Evolutionary conservation across 2,329 filamentous ascomycete genomes (phyloP), one percentile per base, ranked within the genome.

Genomic region (Monilinia fructicola): DNA sequence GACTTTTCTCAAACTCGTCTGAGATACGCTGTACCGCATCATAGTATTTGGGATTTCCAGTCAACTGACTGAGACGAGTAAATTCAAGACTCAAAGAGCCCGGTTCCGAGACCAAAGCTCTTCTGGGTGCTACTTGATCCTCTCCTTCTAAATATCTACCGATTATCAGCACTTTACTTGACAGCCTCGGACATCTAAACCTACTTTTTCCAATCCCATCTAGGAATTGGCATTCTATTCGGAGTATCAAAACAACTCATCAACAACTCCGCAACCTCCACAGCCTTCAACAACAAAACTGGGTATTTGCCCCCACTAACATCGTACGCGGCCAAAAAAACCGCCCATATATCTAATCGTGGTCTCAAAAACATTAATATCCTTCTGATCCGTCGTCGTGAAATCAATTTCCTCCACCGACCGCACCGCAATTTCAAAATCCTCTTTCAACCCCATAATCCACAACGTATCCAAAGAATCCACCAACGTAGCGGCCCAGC

Each of bases 291-390:
- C 40, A 92, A 78, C 31, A 92, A 81, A 12, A 89, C 80, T 12
- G 83, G 79, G 73, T 97, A 90, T 69, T 83, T 81, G 9, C 84
- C 87, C 16, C 85, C 90, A 64, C 90, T 93, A 65, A 97, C 83
- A 78, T 98, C 94, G 77, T 94, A 97, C 11, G 93, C 94, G 42
- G 87, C 88, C 59, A 98, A 76, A 59, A 59, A 98, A 81, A 0
- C 94, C 94, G 38, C 94, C 94, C 18, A 98, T 82, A 74, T 97
- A 97, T 56, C 94, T 87, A 75, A 98, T 97, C 14, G 89, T 91
- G 0, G 93, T 96, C 78, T 98, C 93, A 73, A 97, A 98, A 12
- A 96, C 74, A 70, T 76, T 76, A 1, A 77, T 70, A 44, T 72
- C 63, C n/a, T 70, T 68, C 54, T 69, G 55, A 11, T 73, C 67